Evolutionary conservation across 164 flowering plant genomes (phyloP).

Genomic region (Magnolia changhungtana): DNA sequence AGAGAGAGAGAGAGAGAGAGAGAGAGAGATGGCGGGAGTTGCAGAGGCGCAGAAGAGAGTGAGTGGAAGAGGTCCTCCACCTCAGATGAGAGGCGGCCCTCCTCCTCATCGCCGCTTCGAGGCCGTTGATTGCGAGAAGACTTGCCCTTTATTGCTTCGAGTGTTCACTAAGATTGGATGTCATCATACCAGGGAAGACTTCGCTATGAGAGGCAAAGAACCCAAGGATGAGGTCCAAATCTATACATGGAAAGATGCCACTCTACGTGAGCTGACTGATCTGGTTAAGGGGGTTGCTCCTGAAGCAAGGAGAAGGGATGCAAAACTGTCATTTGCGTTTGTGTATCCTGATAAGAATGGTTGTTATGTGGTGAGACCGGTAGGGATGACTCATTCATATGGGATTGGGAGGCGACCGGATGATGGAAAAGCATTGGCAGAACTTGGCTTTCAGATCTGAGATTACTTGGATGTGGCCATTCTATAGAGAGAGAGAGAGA

Average conservation of each 20-base stretch:
- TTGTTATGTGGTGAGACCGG: constrained; percentile 70
- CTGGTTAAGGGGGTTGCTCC: constrained; percentile 96
- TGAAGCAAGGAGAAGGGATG: constrained; percentile 86
- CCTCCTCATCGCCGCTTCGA: constrained; percentile 49
- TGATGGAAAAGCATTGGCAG: constrained; percentile 67
- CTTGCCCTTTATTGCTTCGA: no score
- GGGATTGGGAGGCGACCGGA: constrained; percentile 63
- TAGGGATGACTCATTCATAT: constrained; percentile 69
- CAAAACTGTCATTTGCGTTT: constrained; percentile 88
- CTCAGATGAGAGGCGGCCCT: constrained; percentile 31
- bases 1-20: constrained; percentile 4
- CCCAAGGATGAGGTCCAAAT: constrained; percentile 97
- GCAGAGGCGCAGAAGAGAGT: constrained; percentile 27
- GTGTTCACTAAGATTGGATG: constrained; percentile 86
- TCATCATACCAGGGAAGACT: constrained; percentile 77
- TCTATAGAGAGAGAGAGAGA: constrained; percentile 37
- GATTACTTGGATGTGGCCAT: constrained; percentile 98
- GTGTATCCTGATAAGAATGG: constrained; percentile 92
- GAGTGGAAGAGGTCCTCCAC: constrained; percentile 26
- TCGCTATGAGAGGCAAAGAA: constrained; percentile 87
- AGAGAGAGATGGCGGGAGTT: constrained; percentile 30
- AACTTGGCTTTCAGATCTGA: constrained; percentile 78
- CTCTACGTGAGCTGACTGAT: constrained; percentile 91
- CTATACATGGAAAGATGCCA: constrained; percentile 99
- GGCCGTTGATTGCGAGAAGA: constrained; percentile 57